phyloP scores from a whole-genome alignment of 768 basidiomycete genomes.

The Boletus tylopilopsis region DNA sequence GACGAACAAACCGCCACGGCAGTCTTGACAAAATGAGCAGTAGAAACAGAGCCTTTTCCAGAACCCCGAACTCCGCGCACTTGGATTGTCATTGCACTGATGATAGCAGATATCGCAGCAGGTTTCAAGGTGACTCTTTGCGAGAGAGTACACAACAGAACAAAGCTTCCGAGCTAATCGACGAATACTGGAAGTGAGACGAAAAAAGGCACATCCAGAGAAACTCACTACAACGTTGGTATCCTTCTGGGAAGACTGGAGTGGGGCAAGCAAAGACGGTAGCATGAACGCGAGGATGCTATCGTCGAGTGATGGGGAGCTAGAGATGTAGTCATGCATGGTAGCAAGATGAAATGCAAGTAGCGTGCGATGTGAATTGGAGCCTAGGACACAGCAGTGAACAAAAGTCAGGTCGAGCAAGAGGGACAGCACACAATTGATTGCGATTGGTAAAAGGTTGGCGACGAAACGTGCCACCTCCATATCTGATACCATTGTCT shows the following conservation, averaged over 20 bases:
- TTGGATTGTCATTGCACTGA: slow-evolving; percentile 50
- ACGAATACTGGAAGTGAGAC: neutral
- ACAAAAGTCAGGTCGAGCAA: neutral
- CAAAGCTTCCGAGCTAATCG: slow-evolving; percentile 64
- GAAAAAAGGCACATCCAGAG: neutral
- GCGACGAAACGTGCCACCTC: slow-evolving; percentile 73
- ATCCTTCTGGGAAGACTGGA: slow-evolving; percentile 49
- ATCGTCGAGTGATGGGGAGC: slow-evolving; percentile 55
- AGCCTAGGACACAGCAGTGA: slow-evolving; percentile 24
- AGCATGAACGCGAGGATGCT: slow-evolving; percentile 62
- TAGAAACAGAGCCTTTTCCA: slow-evolving; percentile 35
- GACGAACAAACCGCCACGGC: slow-evolving; percentile 60
- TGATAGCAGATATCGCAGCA: slow-evolving; percentile 55
- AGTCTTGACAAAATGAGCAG: slow-evolving; percentile 62
- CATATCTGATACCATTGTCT: slow-evolving; percentile 67
- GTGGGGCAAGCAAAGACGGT: slow-evolving; percentile 58
- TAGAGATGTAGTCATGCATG: slow-evolving; percentile 74
- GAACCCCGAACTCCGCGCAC: slow-evolving; percentile 30
- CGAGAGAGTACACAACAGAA: slow-evolving; percentile 68
- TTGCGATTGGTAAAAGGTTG: slow-evolving; percentile 55
- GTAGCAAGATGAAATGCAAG: slow-evolving; percentile 80
- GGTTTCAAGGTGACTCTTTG: slow-evolving; percentile 58
- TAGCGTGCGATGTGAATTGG: slow-evolving; percentile 60
- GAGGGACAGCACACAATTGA: slow-evolving; percentile 37
- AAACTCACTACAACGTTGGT: slow-evolving; percentile 45